phyloP scores from a whole-genome alignment of 1,139 yeast species.

The Zygosaccharomyces sapae region DNA sequence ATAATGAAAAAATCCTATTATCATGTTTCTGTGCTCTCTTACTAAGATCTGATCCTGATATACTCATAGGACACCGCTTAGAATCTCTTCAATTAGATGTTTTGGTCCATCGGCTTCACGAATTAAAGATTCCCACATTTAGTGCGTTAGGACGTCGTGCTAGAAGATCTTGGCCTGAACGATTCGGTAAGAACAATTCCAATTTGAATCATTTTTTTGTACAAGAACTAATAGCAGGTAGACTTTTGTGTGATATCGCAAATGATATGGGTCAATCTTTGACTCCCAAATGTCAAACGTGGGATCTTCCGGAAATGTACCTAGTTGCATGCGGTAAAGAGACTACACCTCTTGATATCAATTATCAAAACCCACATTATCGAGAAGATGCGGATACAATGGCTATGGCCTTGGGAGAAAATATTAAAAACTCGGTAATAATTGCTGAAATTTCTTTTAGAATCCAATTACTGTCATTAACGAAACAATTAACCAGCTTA shows the following conservation, averaged over 20 bases:
- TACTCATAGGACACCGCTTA: slow-evolving; percentile 79
- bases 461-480: slow-evolving; percentile 79
- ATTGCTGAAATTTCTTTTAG: slow-evolving; percentile 77
- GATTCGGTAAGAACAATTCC: slow-evolving; percentile 52
- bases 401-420: slow-evolving; percentile 67
- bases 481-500: slow-evolving; percentile 85
- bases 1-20: slow-evolving; percentile 69
- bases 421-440: slow-evolving; percentile 60
- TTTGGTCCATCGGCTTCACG: slow-evolving; percentile 76
- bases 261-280: slow-evolving; percentile 94
- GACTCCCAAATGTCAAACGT: slow-evolving; percentile 89
- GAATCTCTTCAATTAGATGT: slow-evolving; percentile 78
- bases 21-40: slow-evolving; percentile 70
- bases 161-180: slow-evolving; percentile 71
- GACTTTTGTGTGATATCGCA: slow-evolving; percentile 86
- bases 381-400: slow-evolving; percentile 66
- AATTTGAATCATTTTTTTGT: slow-evolving; percentile 46
- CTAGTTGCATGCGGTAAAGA: slow-evolving; percentile 64
- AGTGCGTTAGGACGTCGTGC: slow-evolving; percentile 80
- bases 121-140: slow-evolving; percentile 68
- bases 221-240: slow-evolving; percentile 75
- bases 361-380: slow-evolving; percentile 61
- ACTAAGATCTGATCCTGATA: slow-evolving; percentile 80
- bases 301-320: slow-evolving; percentile 93
- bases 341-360: slow-evolving; percentile 64